Evolutionary conservation across 2,329 filamentous ascomycete species (phyloP).

Genomic region (Myriosclerotinia curreyana): DNA sequence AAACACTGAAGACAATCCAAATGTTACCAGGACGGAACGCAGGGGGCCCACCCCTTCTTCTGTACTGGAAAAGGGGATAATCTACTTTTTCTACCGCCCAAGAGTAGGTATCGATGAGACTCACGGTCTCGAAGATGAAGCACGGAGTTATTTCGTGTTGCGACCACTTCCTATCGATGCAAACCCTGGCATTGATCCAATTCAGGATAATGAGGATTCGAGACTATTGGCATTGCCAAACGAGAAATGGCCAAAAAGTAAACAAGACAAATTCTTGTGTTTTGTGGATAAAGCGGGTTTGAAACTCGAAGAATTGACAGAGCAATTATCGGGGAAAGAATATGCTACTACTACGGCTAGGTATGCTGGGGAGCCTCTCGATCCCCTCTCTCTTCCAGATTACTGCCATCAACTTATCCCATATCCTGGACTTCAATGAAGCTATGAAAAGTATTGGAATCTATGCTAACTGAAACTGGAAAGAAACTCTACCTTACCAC

Average conservation of each 20-base stretch:
- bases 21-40: neutral
- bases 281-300: slow-evolving; percentile 75
- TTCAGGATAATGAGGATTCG: slow-evolving; percentile 56
- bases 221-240: slow-evolving; percentile 78
- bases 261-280: slow-evolving; percentile 69
- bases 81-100: slow-evolving; percentile 86
- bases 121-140: slow-evolving; percentile 66
- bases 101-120: slow-evolving; percentile 68
- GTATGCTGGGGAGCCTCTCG: slow-evolving; percentile 5
- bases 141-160: slow-evolving; percentile 76
- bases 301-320: slow-evolving; percentile 66
- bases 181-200: slow-evolving; percentile 55
- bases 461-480: neutral
- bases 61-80: slow-evolving; percentile 81
- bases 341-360: slow-evolving; percentile 44
- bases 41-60: slow-evolving; percentile 43
- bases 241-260: slow-evolving; percentile 71
- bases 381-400: neutral
- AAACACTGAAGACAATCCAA: neutral
- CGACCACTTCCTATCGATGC: slow-evolving; percentile 68
- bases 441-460: neutral
- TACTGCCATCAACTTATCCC: too few relatives aligned
- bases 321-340: slow-evolving; percentile 50
- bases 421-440: neutral
- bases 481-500: slow-evolving; percentile 44